These are phyloP conservation scores for Nakaseomyces nivariensis DNA, from an alignment of 1,139 yeast species.

Conservation along the genomic window DNA sequence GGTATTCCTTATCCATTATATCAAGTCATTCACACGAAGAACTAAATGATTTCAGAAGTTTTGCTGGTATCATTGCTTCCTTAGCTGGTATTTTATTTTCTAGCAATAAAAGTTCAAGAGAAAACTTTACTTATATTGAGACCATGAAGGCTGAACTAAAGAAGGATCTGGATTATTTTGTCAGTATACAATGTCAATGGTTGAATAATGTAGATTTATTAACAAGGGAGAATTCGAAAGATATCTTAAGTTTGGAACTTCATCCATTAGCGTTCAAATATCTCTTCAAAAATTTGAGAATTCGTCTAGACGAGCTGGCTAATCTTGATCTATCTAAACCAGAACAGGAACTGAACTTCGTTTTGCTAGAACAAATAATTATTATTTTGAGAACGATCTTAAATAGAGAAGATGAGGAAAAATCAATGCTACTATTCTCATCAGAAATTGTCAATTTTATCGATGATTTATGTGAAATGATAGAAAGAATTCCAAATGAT, in stretches of 20 bases:
- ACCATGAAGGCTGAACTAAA: conserved; percentile 31
- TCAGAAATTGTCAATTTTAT: conserved; percentile 33
- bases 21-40: conserved; percentile 23
- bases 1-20: conserved; percentile 33
- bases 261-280: conserved; percentile 36
- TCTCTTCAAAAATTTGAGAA: conserved; percentile 27
- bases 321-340: conserved; percentile 22
- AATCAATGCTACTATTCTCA: conserved; percentile 31
- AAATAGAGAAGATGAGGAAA: conserved; percentile 32
- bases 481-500: conserved; percentile 29
- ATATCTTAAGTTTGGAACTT: conserved; percentile 37
- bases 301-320: conserved; percentile 17
- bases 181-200: conserved; percentile 34
- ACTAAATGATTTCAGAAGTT: conserved; percentile 42
- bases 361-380: conserved; percentile 35
- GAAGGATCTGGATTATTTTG: conserved; percentile 43
- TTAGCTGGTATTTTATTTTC: conserved; percentile 45
- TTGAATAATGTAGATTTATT: conserved; percentile 43
- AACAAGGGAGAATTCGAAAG: conserved; percentile 42
- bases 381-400: conserved; percentile 34
- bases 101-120: conserved; percentile 28
- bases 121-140: conserved; percentile 19
- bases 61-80: conserved; percentile 52
- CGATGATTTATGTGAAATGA: conserved; percentile 31
- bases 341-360: conserved; percentile 21